Evolutionary conservation across 495 filamentous ascomycete genomes (phyloP), one percentile per base, ranked within the genome.

Genomic region (Penicillium antarcticum): DNA sequence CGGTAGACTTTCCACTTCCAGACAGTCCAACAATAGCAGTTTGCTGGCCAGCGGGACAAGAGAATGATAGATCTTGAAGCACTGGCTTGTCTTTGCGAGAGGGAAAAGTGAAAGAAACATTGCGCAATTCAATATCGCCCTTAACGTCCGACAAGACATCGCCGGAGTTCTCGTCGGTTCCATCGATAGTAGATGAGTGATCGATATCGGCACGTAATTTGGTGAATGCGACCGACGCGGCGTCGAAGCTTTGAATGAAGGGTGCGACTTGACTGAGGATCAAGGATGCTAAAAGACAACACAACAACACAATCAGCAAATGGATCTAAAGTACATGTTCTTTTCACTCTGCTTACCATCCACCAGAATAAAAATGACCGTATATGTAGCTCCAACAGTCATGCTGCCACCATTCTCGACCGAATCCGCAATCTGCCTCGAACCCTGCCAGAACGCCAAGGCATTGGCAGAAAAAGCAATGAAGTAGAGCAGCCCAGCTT

Each of bases 1-100:
- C 68, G 7, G 85, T 88, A 1, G 81, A 85, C 57, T 89, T 89
- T 7, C 86, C 86, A 47, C 78, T 81, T 1, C 86, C 86, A 11
- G 84, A 87, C 11, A 82, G 63, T 5, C 86, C 86, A 2, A 88
- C 81, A 21, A 89, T 74, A 0, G 83, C 85, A 1, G 85, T 85
- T 33, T 74, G 68, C 52, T 82, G 77, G 36, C 75, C 76, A 7
- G 78, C 71, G 9, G 77, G 74, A 12, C 54, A 56, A n/a, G 26
- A 23, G n/a, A 60, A 13, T 5, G 49, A 53, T 2, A 60, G 26
- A 37, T 53, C 45, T 11, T 49, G 45, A 13, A 60, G 54, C 0
- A 60, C 57, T 75, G 34, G 79, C 56, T 36, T 46, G 5, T 82
- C 75, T 3, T 81, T 75, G 19, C 86, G 70, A 14, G 82, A 77